Conservation (phyloP, 371 early-diverging fungal species). For the Catenaria anguillulae region DNA sequence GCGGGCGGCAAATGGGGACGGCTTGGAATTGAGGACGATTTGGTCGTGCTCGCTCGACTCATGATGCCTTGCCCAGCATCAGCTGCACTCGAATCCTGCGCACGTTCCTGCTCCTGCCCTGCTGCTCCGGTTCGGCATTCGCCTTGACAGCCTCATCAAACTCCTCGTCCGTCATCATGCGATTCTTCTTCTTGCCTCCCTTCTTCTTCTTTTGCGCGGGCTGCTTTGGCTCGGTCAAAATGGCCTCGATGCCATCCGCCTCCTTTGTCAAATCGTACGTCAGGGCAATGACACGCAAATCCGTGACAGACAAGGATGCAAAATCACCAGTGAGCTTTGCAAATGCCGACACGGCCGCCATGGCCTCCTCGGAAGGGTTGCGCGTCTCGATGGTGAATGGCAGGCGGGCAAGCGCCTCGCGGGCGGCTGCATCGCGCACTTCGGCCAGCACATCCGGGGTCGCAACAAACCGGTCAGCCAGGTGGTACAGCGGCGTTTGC, state of each 20-base stretch:
- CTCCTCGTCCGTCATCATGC: neutral
- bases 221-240: no score
- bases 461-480: constrained; percentile 64
- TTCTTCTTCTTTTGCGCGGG: neutral
- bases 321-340: constrained; percentile 88
- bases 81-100: no score
- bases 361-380: constrained; percentile 57
- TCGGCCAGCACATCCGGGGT: constrained; percentile 78
- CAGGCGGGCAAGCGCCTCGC: constrained; percentile 42
- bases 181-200: constrained; percentile 5
- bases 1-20: neutral
- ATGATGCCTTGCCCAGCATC: neutral
- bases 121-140: no score
- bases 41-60: neutral
- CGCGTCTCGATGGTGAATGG: constrained; percentile 49
- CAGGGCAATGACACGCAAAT: constrained; percentile 79
- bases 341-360: constrained; percentile 50
- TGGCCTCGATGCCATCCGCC: no score
- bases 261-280: constrained; percentile 76
- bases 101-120: neutral
- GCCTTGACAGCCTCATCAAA: constrained; percentile 4
- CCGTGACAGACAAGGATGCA: constrained; percentile 59
- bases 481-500: constrained; percentile 20
- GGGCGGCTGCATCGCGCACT: constrained; percentile 58
- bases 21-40: neutral